A percentile compares a stretch with the other conserved stretches of the same genome.
phyloP scores from a whole-genome alignment of 1,284 basidiomycete species.

The Kwoniella shivajii region DNA sequence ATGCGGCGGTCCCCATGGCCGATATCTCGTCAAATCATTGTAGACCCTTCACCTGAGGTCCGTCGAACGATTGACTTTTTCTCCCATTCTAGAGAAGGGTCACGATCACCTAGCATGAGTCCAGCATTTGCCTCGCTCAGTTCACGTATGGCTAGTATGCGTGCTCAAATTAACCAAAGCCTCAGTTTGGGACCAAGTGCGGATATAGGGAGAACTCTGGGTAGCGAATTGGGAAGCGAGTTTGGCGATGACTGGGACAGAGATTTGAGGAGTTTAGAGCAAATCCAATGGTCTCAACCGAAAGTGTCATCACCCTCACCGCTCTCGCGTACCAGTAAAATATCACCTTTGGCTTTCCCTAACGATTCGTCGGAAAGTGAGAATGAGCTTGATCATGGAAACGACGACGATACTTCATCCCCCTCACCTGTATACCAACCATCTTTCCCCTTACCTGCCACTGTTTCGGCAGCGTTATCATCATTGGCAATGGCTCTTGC shows the following conservation, averaged over 20 bases:
- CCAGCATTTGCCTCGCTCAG: conserved; percentile 28
- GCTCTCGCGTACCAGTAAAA: background rate
- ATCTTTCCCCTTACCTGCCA: conserved; percentile 24
- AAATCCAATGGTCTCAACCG: background rate
- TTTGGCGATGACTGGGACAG: conserved; percentile 28
- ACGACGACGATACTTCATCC: conserved; percentile 2
- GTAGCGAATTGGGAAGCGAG: conserved; percentile 38
- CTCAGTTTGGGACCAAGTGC: conserved; percentile 9
- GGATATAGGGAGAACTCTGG: conserved; percentile 29
- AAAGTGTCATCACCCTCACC: background rate
- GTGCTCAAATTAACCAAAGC: conserved; percentile 21
- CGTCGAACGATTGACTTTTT: conserved; percentile 15
- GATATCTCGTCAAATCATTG: conserved; percentile 1
- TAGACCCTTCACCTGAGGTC: conserved; percentile 9
- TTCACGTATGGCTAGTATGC: conserved; percentile 31
- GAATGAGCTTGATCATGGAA: conserved; percentile 1
- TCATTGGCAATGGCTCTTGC: conserved; percentile 28
- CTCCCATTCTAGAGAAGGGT: background rate
- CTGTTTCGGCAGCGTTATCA: conserved; percentile 32
- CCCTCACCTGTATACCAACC: conserved; percentile 13
- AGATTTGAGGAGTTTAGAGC: conserved; percentile 3
- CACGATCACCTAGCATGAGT: conserved; percentile 16
- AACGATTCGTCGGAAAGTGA: conserved; percentile 1
- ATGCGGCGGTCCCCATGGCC: conserved; percentile 24
- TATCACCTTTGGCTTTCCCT: background rate